Evolutionary conservation across 202 grass and related monocot species (phyloP).

Genomic region (Cymbopogon flexuosus): DNA sequence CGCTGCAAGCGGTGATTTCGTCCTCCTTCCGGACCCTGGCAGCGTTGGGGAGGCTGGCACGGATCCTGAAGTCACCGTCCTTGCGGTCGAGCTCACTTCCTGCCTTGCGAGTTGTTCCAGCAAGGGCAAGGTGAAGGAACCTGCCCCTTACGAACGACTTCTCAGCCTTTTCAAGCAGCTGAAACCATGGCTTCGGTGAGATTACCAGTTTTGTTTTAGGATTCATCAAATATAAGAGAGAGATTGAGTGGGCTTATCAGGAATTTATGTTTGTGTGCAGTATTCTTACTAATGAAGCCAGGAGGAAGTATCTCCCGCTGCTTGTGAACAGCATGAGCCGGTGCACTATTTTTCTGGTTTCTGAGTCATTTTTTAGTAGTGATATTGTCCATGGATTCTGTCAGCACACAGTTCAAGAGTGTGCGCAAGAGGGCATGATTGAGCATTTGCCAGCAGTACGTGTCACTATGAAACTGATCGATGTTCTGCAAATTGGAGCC

Average conservation of each 20-base stretch:
- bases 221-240: neutral
- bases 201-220: neutral
- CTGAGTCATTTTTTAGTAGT: slow-evolving; percentile 34
- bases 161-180: slow-evolving; percentile 50
- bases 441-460: slow-evolving; percentile 59
- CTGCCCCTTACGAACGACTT: slow-evolving; percentile 47
- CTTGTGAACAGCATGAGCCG: slow-evolving; percentile 57
- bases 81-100: slow-evolving; percentile 50
- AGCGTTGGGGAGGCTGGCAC: slow-evolving; percentile 30
- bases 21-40: slow-evolving; percentile 56
- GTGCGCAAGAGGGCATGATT: slow-evolving; percentile 25
- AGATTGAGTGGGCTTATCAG: neutral
- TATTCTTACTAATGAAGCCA: slow-evolving; percentile 38
- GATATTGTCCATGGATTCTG: slow-evolving; percentile 50
- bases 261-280: slow-evolving; percentile 39
- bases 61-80: slow-evolving; percentile 55
- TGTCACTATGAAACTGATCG: slow-evolving; percentile 21
- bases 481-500: slow-evolving; percentile 3
- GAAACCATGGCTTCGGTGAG: slow-evolving; percentile 68
- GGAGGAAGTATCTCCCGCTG: slow-evolving; percentile 44
- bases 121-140: slow-evolving; percentile 53
- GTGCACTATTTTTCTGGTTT: slow-evolving; percentile 50
- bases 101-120: slow-evolving; percentile 57
- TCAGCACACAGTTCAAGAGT: slow-evolving; percentile 32
- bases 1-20: neutral